Evolutionary conservation across 805 yeast genomes (phyloP).

Genomic region (Lachancea quebecensis): DNA sequence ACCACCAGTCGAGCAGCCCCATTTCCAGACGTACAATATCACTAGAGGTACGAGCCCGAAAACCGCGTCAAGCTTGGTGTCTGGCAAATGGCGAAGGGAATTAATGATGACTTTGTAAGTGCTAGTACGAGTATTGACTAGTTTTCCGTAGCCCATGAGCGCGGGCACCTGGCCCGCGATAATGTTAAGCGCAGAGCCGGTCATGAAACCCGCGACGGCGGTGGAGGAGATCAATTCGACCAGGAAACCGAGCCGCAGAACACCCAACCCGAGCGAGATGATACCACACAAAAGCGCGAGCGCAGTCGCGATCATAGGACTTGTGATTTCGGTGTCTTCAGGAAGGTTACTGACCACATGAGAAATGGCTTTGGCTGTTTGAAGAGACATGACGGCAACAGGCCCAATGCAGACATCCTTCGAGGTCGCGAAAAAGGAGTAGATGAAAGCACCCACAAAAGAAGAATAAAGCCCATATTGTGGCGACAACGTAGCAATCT

Average conservation of each 20-base stretch:
- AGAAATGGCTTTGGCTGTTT: slow-evolving; percentile 71
- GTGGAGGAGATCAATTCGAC: slow-evolving; percentile 86
- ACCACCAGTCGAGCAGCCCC: slow-evolving; percentile 43
- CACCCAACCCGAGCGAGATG: slow-evolving; percentile 74
- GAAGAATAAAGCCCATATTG: slow-evolving; percentile 89
- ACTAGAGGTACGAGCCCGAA: slow-evolving; percentile 75
- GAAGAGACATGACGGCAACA: slow-evolving; percentile 90
- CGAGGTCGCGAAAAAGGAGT: slow-evolving; percentile 88
- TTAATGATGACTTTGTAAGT: slow-evolving; percentile 65
- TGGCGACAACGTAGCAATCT: slow-evolving; percentile 70
- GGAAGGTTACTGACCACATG: slow-evolving; percentile 50
- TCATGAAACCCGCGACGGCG: slow-evolving; percentile 90
- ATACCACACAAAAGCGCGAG: slow-evolving; percentile 79
- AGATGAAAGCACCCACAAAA: slow-evolving; percentile 82
- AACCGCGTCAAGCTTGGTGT: slow-evolving; percentile 74
- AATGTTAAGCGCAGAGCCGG: slow-evolving; percentile 86
- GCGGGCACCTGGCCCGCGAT: slow-evolving; percentile 81
- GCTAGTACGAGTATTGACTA: slow-evolving; percentile 65
- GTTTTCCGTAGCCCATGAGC: slow-evolving; percentile 64
- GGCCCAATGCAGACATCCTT: slow-evolving; percentile 96
- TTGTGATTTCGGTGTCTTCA: slow-evolving; percentile 34
- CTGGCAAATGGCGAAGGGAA: slow-evolving; percentile 62
- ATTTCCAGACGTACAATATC: slow-evolving; percentile 69
- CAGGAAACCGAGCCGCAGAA: slow-evolving; percentile 78
- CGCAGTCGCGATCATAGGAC: slow-evolving; percentile 73